A percentile compares a stretch with the other conserved stretches of the same genome.
These are phyloP conservation scores for Talaromyces sp. DNA, from an alignment of 2,329 filamentous ascomycete genomes.

Conservation along the genomic window DNA sequence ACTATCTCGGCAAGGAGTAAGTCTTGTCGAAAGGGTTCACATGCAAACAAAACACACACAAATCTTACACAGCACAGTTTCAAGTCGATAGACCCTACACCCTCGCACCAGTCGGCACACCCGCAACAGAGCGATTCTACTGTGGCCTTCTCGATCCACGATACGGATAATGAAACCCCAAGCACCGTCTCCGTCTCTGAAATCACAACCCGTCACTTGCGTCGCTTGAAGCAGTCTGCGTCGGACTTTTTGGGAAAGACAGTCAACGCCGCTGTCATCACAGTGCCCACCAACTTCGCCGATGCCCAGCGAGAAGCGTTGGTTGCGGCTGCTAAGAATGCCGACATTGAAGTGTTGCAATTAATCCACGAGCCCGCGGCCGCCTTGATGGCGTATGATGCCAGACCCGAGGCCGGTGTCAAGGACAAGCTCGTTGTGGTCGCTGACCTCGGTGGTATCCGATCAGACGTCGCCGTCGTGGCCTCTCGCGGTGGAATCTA, in stretches of 20 bases:
- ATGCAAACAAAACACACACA: no score
- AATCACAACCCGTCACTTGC: slow-evolving; percentile 76
- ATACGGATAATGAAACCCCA: slow-evolving; percentile 59
- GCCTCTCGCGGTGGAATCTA: slow-evolving; percentile 93
- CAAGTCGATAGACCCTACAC: slow-evolving; percentile 92
- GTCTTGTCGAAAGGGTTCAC: neutral
- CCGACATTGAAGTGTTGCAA: slow-evolving; percentile 84
- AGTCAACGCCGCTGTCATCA: slow-evolving; percentile 91
- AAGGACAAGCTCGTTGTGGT: slow-evolving; percentile 88
- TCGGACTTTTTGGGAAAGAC: slow-evolving; percentile 88
- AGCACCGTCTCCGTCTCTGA: slow-evolving; percentile 74
- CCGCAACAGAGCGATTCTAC: slow-evolving; percentile 67
- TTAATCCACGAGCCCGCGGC: slow-evolving; percentile 88
- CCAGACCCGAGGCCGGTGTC: slow-evolving; percentile 65
- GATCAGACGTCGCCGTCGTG: slow-evolving; percentile 85
- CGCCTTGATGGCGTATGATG: slow-evolving; percentile 85
- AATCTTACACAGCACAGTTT: slow-evolving; percentile 48
- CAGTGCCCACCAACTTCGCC: slow-evolving; percentile 87
- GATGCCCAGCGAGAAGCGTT: slow-evolving; percentile 82
- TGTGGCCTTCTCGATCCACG: slow-evolving; percentile 77
- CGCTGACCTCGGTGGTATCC: slow-evolving; percentile 85
- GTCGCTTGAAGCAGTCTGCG: slow-evolving; percentile 73
- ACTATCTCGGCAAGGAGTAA: slow-evolving; percentile 91
- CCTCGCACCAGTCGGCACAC: slow-evolving; percentile 89
- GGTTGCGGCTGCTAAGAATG: slow-evolving; percentile 68